phyloP scores from a whole-genome alignment of 306 rosid genomes.

The Quillaja saponaria region DNA sequence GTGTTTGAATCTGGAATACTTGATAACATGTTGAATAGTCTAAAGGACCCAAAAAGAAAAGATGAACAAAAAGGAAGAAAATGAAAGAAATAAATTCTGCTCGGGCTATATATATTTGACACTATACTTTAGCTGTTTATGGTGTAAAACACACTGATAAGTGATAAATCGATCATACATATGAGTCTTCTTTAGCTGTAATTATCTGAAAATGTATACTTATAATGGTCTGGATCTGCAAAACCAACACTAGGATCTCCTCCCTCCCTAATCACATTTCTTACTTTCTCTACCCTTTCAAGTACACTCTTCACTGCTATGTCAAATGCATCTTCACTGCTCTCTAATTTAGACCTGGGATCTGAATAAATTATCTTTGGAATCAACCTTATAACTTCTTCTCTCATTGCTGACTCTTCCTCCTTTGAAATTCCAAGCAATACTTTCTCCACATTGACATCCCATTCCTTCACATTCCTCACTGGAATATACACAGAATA shows the following conservation, averaged over 20 bases:
- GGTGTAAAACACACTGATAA: too few relatives aligned
- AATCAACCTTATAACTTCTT: constrained; percentile 66
- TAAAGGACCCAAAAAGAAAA: too few relatives aligned
- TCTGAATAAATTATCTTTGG: constrained; percentile 70
- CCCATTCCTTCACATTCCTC: constrained; percentile 57
- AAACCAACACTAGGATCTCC: constrained; percentile 79
- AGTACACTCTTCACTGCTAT: constrained; percentile 65
- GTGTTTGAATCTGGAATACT: too few relatives aligned
- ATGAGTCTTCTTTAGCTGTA: constrained; percentile 4
- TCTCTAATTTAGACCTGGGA: constrained; percentile 51
- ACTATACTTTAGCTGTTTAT: too few relatives aligned
- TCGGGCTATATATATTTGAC: too few relatives aligned
- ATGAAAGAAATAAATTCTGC: too few relatives aligned
- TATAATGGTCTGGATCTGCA: constrained; percentile 77
- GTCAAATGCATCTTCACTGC: constrained; percentile 75
- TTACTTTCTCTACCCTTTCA: constrained; percentile 60
- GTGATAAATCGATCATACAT: too few relatives aligned
- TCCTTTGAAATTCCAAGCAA: constrained; percentile 54
- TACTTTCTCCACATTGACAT: constrained; percentile 47
- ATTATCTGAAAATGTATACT: constrained; percentile 64
- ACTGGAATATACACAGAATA: constrained; percentile 79
- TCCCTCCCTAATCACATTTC: constrained; percentile 57
- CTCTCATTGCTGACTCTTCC: constrained; percentile 63
- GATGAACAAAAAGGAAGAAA: too few relatives aligned
- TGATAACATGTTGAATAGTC: too few relatives aligned